Base-by-base conservation (phyloP, 148 eudicot genomes). In the Arbutus unedo region DNA sequence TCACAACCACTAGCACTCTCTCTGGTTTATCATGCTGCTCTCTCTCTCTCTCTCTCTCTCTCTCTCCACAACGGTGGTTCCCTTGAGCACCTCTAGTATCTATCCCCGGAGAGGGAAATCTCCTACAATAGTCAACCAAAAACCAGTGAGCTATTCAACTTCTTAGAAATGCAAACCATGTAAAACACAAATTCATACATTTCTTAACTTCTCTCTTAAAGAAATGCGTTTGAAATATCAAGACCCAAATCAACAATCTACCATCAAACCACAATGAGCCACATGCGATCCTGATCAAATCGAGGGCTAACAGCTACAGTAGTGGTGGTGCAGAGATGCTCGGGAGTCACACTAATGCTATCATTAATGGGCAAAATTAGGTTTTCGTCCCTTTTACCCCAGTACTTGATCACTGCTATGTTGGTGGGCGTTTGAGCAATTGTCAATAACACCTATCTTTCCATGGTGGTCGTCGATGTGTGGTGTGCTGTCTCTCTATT, bases 351-450 rank as follows among this genome's bases (percentile, higher is more conserved):
- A 80, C 98, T 94, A 74, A 96, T 94, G 73, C 99, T 96, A 71
- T 94, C 98, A 83, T 96, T 96, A 51, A 96, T 87, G 1, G 99
- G 92, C 57, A 94, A 87, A 49, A 96, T 96, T 74, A 96, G 86
- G 83, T 84, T 90, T 81, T 96, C 99, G 79, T 96, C 97, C 78
- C 98, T 83, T 83, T 96, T 96, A 0, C 99, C 99, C 99, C 99
- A 96, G 81, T 96, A 96, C 90, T 96, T 96, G 14, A 94, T 96
- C 83, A 94, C 99, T 4, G 98, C 97, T 7, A 96, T 96, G 80
- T 96, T 96, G 41, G 98, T 96, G 44, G 98, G 98, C 38, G 99
- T 92, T 81, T 90, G 93, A 8, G 98, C 99, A 76, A 98, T 94
- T 64, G 89, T 90, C 86, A 85, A 81, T 85, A 92, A 79, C 23